These are phyloP conservation scores for Solanum lycopersicoides DNA, from an alignment of 257 asterid species.

Conservation along the genomic window DNA sequence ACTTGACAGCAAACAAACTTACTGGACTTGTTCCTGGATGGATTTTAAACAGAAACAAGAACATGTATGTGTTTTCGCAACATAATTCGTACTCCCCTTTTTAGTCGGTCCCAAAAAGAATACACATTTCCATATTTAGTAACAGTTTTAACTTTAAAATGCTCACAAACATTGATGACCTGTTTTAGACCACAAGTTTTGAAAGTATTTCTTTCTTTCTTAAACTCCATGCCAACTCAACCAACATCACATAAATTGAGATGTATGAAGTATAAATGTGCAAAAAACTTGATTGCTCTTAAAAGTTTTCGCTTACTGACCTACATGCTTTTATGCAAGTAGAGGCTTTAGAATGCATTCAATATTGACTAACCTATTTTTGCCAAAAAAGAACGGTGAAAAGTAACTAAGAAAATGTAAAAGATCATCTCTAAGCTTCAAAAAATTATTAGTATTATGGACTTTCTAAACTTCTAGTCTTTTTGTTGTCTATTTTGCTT, in stretches of 20 bases:
- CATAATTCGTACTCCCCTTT: background rate
- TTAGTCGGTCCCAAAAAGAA: background rate
- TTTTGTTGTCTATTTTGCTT: slow-evolving; percentile 4
- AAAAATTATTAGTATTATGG: background rate
- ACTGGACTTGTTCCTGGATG: slow-evolving; percentile 56
- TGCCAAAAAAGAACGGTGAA: background rate
- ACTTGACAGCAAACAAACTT: slow-evolving; percentile 67
- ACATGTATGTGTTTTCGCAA: slow-evolving; percentile 34
- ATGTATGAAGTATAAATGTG: background rate
- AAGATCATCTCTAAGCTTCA: background rate
- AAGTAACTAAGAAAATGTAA: background rate
- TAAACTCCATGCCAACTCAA: background rate
- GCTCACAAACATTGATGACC: background rate
- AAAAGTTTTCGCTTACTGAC: background rate
- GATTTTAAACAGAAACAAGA: slow-evolving; percentile 64
- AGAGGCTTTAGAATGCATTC: background rate
- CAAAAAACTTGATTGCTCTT: background rate
- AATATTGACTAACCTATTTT: background rate
- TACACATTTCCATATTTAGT: background rate
- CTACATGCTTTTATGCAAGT: background rate
- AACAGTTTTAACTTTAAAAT: background rate
- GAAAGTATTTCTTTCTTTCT: background rate
- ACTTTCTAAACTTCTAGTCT: background rate
- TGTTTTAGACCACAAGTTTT: background rate
- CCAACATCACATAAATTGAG: background rate